Conservation (phyloP, 805 yeast species). For the Myxozyma geophila region DNA sequence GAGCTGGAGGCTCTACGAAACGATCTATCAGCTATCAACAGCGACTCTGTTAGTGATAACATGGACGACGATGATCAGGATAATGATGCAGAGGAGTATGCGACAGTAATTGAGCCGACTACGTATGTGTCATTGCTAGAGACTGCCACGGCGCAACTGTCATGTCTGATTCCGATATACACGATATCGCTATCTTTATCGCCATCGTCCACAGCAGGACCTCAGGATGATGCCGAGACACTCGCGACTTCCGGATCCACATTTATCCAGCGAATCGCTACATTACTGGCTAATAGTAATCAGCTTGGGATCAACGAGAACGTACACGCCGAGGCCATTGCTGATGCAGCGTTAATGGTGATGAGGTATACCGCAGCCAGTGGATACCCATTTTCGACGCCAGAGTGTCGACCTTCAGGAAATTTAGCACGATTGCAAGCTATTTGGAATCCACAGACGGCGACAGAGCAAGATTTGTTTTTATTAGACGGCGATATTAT, state of each 20-base stretch:
- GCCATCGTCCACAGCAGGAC: slow-evolving; percentile 3
- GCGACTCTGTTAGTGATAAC: slow-evolving; percentile 2
- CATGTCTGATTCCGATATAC: slow-evolving; percentile 35
- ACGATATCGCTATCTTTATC: slow-evolving; percentile 22
- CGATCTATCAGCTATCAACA: slow-evolving; percentile 8
- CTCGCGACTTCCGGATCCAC: slow-evolving; percentile 21
- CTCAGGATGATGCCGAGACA: slow-evolving; percentile 7
- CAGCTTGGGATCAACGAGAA: slow-evolving; percentile 9
- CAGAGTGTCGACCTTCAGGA: slow-evolving; percentile 15
- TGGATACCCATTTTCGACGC: slow-evolving; percentile 27
- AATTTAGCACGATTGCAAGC: slow-evolving; percentile 22
- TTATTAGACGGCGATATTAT: slow-evolving; percentile 10
- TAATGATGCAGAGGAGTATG: slow-evolving; percentile 26
- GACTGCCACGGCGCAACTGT: slow-evolving; percentile 31
- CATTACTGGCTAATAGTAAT: slow-evolving; percentile 19
- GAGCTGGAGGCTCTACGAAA: slow-evolving; percentile 15
- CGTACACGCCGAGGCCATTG: background rate
- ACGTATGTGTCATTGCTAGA: slow-evolving; percentile 32
- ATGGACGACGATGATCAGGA: background rate
- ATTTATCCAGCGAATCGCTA: slow-evolving; percentile 27
- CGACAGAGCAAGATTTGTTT: slow-evolving; percentile 2
- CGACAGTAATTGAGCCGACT: slow-evolving; percentile 34
- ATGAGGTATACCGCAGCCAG: slow-evolving; percentile 26
- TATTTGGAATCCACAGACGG: slow-evolving; percentile 17
- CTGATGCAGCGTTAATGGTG: slow-evolving; percentile 28